Percentiles rank a stretch among this genome's conserved stretches.
These are phyloP conservation scores for Daedaleopsis sinensis DNA, from an alignment of 768 basidiomycete genomes.

Conservation along the genomic window DNA sequence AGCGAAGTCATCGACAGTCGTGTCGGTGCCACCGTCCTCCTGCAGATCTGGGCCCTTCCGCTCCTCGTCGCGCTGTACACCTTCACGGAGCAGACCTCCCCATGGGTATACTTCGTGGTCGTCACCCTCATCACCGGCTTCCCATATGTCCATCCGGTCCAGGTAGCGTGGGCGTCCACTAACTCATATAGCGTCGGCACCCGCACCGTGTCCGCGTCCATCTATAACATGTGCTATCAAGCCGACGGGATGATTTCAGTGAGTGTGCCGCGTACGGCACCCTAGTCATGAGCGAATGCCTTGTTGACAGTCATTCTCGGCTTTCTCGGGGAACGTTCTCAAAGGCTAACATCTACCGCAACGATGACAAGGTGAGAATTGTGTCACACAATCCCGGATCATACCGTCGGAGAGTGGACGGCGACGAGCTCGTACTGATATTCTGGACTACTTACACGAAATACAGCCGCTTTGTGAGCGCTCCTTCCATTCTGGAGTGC, in stretches of 20 bases:
- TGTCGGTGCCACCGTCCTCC: conserved; percentile 49
- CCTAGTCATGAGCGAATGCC: too few relatives aligned
- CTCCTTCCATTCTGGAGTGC: neutral
- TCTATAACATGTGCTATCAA: conserved; percentile 72
- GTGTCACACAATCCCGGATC: too few relatives aligned
- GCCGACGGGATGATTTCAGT: conserved; percentile 51
- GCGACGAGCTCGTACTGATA: neutral
- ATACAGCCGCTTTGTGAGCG: conserved; percentile 29
- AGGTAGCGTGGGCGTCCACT: conserved; percentile 57
- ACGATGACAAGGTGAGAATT: conserved; percentile 42
- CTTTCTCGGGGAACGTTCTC: too few relatives aligned
- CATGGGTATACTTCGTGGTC: conserved; percentile 61
- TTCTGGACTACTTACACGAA: conserved; percentile 22
- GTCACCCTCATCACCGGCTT: conserved; percentile 58
- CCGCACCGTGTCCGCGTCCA: conserved; percentile 45
- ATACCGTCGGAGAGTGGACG: too few relatives aligned
- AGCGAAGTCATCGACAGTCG: conserved; percentile 62
- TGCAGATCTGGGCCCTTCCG: conserved; percentile 65
- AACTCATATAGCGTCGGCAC: conserved; percentile 65
- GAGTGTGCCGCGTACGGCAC: conserved; percentile 22
- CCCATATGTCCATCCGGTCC: conserved; percentile 36
- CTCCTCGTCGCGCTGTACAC: conserved; percentile 62
- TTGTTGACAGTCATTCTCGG: neutral
- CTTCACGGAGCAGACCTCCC: conserved; percentile 49
- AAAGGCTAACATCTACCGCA: conserved; percentile 57